These are phyloP conservation scores for Diaporthe vaccinii DNA, from an alignment of 2,329 filamentous ascomycete species.

Conservation along the genomic window DNA sequence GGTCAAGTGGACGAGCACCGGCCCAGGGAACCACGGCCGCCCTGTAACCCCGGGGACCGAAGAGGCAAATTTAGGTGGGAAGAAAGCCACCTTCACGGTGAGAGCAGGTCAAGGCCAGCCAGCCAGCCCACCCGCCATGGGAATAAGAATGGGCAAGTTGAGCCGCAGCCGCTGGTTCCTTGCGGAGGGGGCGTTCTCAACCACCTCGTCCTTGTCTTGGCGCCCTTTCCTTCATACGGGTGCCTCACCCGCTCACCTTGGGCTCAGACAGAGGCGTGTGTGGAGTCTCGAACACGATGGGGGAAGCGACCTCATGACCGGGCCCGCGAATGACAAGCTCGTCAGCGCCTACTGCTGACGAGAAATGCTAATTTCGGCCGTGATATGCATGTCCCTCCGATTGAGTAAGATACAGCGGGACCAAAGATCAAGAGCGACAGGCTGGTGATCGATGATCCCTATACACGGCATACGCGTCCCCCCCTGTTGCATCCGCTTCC, in stretches of 20 bases:
- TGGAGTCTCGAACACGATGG: neutral
- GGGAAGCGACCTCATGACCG: neutral
- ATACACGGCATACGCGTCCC: slow-evolving; percentile 32
- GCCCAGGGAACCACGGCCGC: slow-evolving; percentile 25
- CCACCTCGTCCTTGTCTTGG: slow-evolving; percentile 27
- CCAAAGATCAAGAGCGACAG: neutral
- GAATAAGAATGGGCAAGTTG: slow-evolving; percentile 24
- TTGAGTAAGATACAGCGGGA: slow-evolving; percentile 24
- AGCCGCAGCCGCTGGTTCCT: slow-evolving; percentile 21
- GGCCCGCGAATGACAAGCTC: neutral
- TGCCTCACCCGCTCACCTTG: neutral
- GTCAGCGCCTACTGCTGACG: neutral
- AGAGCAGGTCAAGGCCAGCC: neutral
- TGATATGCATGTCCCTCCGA: neutral
- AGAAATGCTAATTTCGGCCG: slow-evolving; percentile 25
- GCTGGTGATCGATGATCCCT: slow-evolving; percentile 20
- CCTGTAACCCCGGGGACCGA: neutral
- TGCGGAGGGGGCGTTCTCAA: neutral
- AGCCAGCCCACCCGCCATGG: neutral
- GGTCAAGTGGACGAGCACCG: slow-evolving; percentile 38
- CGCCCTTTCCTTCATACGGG: neutral
- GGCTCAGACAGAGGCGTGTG: slow-evolving; percentile 17
- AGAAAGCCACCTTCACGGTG: slow-evolving; percentile 21
- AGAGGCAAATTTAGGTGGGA: neutral
- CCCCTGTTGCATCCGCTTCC: slow-evolving; percentile 29